These are phyloP conservation scores for Conringia planisiliqua DNA, from an alignment of 345 rosid species.

Conservation along the genomic window DNA sequence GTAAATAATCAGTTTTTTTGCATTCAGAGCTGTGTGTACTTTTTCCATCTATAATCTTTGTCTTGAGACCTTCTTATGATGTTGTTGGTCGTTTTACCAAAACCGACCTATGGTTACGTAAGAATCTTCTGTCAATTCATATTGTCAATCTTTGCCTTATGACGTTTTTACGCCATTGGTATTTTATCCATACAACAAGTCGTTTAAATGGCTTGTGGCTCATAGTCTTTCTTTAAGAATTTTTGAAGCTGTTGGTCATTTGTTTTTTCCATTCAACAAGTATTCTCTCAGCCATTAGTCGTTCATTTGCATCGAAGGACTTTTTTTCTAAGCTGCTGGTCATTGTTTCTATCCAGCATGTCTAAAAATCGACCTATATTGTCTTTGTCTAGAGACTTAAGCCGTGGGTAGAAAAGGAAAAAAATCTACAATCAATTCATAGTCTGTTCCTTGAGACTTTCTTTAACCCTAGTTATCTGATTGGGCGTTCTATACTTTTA, in stretches of 20 bases:
- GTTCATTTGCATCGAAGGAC: not conserved
- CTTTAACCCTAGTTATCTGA: no score
- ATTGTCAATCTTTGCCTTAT: no score
- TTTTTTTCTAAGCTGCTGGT: not conserved
- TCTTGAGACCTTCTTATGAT: not conserved
- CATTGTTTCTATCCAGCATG: not conserved
- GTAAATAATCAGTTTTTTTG: no score
- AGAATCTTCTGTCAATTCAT: no score
- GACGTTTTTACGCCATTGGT: no score
- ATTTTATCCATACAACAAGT: no score
- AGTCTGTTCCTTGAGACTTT: not conserved
- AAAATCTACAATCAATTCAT: not conserved
- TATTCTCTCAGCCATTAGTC: not conserved
- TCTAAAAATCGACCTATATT: not conserved
- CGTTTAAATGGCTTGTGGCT: no score
- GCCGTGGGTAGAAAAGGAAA: not conserved
- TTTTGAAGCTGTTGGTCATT: no score
- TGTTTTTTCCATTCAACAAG: no score
- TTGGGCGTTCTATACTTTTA: no score
- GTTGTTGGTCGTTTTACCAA: not conserved
- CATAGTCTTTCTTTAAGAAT: no score
- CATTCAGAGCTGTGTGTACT: not conserved
- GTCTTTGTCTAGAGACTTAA: not conserved
- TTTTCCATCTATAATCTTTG: not conserved
- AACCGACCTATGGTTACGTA: not conserved